phyloP scores from a whole-genome alignment of 331 rosid genomes.

The Saraca asoca region DNA sequence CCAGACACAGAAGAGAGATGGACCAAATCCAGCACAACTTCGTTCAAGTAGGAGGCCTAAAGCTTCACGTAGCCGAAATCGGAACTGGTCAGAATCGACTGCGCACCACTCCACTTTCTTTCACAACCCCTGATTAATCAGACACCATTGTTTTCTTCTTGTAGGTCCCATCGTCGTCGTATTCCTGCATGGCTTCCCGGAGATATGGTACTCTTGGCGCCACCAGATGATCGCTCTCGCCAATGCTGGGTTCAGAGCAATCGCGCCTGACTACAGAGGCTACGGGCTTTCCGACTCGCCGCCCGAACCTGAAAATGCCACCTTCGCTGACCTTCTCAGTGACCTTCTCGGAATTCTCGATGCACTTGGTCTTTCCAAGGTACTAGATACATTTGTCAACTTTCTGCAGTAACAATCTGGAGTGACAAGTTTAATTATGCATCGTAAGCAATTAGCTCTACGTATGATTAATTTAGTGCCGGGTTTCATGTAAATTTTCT shows the following conservation, averaged over 20 bases:
- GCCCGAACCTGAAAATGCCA: constrained; percentile 23
- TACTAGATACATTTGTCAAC: not conserved
- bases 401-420: not conserved
- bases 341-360: constrained; percentile 40
- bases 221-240: constrained; percentile 42
- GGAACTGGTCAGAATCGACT: constrained; percentile 30
- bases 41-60: constrained; percentile 33
- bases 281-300: constrained; percentile 40
- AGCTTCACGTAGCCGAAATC: constrained; percentile 39
- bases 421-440: not conserved
- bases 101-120: not conserved
- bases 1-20: constrained; percentile 3
- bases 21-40: constrained; percentile 40
- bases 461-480: too few relatives aligned
- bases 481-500: too few relatives aligned
- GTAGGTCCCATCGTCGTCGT: constrained; percentile 40
- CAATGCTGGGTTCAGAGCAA: constrained; percentile 35
- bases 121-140: too few relatives aligned
- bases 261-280: constrained; percentile 45
- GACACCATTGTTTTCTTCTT: not conserved
- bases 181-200: constrained; percentile 47
- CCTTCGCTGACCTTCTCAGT: constrained; percentile 27
- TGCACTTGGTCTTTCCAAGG: constrained; percentile 37
- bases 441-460: too few relatives aligned
- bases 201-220: constrained; percentile 48